Evolutionary conservation across 176 grass and related monocot species (phyloP).

Genomic region (Guadua angustifolia): DNA sequence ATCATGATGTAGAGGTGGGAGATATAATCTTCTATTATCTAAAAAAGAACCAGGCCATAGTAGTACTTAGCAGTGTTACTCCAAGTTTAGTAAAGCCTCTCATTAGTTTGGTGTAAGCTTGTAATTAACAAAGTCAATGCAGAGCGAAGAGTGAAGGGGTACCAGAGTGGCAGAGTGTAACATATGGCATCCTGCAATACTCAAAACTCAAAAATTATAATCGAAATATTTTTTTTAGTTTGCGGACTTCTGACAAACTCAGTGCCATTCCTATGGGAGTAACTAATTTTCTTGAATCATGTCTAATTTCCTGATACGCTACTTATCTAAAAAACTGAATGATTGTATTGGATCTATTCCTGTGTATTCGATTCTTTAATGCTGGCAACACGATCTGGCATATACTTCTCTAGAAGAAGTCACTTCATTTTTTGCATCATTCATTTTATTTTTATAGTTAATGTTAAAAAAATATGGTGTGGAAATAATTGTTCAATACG

Average conservation of each 20-base stretch:
- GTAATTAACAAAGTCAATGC: not conserved
- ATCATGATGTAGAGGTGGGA: too few species aligned
- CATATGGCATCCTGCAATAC: not conserved
- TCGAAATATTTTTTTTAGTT: not conserved
- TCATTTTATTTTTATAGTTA: constrained; percentile 14
- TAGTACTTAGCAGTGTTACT: too few species aligned
- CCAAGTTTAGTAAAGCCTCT: too few species aligned
- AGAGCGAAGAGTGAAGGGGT: too few species aligned
- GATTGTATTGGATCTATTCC: not conserved
- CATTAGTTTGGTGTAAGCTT: too few species aligned
- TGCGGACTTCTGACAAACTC: not conserved
- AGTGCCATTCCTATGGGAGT: not conserved
- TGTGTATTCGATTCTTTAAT: not conserved
- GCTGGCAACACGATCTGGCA: not conserved
- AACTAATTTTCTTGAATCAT: not conserved
- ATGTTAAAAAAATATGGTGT: constrained; percentile 12
- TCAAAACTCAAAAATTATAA: constrained; percentile 1
- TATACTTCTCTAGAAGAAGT: constrained; percentile 20
- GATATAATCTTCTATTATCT: too few species aligned
- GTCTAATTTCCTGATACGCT: constrained; percentile 9
- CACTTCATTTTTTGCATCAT: constrained; percentile 8
- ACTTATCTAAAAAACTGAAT: not conserved
- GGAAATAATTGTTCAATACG: not conserved
- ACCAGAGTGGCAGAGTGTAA: too few species aligned
- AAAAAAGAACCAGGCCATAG: too few species aligned